Evolutionary conservation across 192 early-diverging fungal species (phyloP), one percentile per base, ranked within the genome.

Genomic region (Thoreauomyces humboldtii): DNA sequence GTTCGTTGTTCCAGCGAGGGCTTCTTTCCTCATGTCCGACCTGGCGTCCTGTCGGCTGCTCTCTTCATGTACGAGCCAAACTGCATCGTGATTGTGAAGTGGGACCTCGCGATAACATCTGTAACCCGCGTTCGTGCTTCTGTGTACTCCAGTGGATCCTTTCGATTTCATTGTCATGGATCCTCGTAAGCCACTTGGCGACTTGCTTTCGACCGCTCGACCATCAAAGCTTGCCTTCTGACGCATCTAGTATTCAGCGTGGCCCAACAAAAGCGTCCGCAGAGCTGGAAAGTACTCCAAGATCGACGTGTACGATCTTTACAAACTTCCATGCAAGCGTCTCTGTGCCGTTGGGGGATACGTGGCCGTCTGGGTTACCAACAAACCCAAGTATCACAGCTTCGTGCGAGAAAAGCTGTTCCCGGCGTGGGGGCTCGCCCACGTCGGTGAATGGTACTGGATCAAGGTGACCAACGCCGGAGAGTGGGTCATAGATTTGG

Each of bases 311-410:
- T 89, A 89, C 62, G 78, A 83, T 15, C 65, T 91, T 3, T 91
- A 81, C 71, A 61, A 77, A 43, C 70, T 91, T 17, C 88, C 88
- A 17, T 51, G 87, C 7, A 67, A 71, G 6, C 57, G 69, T 0
- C 68, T 86, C 44, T n/a, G 83, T 1, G 31, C 27, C 1, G 31
- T 66, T 17, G 76, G 70, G 3, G 75, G 64, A 5, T 38, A 82
- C 7, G 72, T 89, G 3, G 83, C 81, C 4, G 79, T 89, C 0
- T 91, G 89, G 89, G 79, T 91, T 5, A 88, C 88, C 11, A 89
- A 91, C 53, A 80, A 83, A 29, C 79, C 79, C 37, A 87, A 87
- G 44, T 78, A 78, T 43, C 72, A 75, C 11, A 62, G 37, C 1
- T 84, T 91, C 29, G 78, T 91, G 4, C 27, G 69, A 0, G 75